Evolutionary conservation across 2,329 filamentous ascomycete species (phyloP), one percentile per base, ranked within the genome.

Genomic region (Cytospora mali): DNA sequence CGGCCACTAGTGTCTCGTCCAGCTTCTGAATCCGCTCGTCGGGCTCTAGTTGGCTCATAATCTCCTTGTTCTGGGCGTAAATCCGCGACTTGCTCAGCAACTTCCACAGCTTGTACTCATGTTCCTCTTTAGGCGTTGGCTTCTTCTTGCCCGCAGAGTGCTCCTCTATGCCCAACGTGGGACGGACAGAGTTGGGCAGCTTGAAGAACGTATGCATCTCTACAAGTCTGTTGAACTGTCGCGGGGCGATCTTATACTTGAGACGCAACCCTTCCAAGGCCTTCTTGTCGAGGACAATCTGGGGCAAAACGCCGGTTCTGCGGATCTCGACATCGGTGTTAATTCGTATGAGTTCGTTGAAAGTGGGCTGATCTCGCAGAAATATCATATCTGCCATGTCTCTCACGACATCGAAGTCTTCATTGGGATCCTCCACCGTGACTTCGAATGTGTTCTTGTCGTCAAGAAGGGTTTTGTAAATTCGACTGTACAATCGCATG

Each of bases 371-470:
- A 10, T 75, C 77, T 60, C 85, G 85, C 4, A 95, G 79, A 67
- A 86, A 87, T 5, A 80, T 77, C 33, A 94, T 78, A 70, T 96
- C 92, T 69, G 86, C 88, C 57, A 89, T 79, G 71, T 95, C 91
- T 68, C 92, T 85, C 69, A 96, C 80, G 64, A 92, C 86, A 71
- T 95, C 91, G 69, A 96, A 96, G 1, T 84, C 86, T 72, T 94
- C 91, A 71, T 91, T 98, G 0, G 95, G 96, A 66, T 98, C 94
- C 76, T 99, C 95, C 6, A 99, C 88, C 0, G 93, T 96, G 70
- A 99, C 84, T 73, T 98, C 94, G 60, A 87, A 81, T 9, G 93
- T 89, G 64, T 88, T 87, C 0, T 84, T 75, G 62, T 90, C 84
- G 35, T 85, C 80, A 62, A 90, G 81, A 67, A 91, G 90, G 68